Conservation (phyloP, 2,329 filamentous ascomycete species). For the Phialocephala subalpina region DNA sequence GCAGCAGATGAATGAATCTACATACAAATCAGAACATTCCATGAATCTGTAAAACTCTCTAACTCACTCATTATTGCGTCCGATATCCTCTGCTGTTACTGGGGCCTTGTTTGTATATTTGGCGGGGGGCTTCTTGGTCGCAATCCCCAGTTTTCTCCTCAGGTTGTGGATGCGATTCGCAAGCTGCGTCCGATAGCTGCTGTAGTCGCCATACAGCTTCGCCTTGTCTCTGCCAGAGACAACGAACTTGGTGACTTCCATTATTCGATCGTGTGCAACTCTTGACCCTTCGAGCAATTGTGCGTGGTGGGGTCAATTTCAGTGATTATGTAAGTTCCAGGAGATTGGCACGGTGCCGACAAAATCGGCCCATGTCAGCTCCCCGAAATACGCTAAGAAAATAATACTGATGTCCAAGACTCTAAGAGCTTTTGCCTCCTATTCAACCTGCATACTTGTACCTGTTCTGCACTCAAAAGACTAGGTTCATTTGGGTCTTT, state of each 20-base stretch:
- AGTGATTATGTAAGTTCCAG: background rate
- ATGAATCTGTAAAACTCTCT: background rate
- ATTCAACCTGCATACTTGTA: background rate
- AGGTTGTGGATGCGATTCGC: slow-evolving; percentile 83
- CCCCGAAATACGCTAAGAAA: background rate
- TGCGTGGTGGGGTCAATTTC: slow-evolving; percentile 24
- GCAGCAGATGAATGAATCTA: slow-evolving; percentile 79
- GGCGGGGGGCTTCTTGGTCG: slow-evolving; percentile 78
- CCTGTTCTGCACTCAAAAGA: background rate
- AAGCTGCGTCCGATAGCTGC: slow-evolving; percentile 81
- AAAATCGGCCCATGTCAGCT: slow-evolving; percentile 7
- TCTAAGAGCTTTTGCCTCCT: slow-evolving; percentile 16
- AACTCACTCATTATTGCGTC: slow-evolving; percentile 76
- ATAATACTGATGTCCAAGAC: slow-evolving; percentile 23
- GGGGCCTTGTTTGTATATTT: slow-evolving; percentile 80
- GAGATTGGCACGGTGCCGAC: background rate
- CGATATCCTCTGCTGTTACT: slow-evolving; percentile 79
- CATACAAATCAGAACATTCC: slow-evolving; percentile 24
- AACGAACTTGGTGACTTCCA: slow-evolving; percentile 76
- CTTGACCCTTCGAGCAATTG: slow-evolving; percentile 1
- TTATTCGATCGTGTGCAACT: slow-evolving; percentile 15
- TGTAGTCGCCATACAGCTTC: slow-evolving; percentile 88
- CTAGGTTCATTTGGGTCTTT: background rate
- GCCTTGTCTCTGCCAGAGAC: slow-evolving; percentile 82
- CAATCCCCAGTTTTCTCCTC: slow-evolving; percentile 84